A percentile compares a stretch with the other conserved stretches of the same genome.
Conservation (phyloP, 2,329 filamentous ascomycete species). For the Beauveria australis region DNA sequence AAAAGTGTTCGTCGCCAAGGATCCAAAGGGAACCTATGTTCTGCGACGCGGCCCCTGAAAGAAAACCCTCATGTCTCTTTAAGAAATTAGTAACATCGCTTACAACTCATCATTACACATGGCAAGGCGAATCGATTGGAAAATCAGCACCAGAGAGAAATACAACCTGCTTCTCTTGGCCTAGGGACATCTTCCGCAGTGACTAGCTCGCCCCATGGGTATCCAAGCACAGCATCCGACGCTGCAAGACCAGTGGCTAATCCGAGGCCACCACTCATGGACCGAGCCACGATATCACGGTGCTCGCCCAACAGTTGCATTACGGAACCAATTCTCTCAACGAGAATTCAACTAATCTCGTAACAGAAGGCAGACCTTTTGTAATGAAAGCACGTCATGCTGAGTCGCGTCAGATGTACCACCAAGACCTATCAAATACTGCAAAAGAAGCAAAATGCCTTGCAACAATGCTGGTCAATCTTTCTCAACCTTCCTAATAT, state of each 20-base stretch:
- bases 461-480: not conserved
- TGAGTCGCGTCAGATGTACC: not conserved
- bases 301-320: not conserved
- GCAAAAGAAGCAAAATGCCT: not conserved
- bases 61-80: not conserved
- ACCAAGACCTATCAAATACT: not conserved
- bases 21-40: not conserved
- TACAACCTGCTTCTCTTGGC: constrained; percentile 2
- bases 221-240: not conserved
- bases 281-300: not conserved
- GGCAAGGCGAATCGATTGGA: not conserved
- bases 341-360: not conserved
- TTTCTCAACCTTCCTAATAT: not conserved
- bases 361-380: not conserved
- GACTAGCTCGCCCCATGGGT: not conserved
- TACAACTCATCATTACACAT: not conserved
- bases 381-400: not conserved
- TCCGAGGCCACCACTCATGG: not conserved
- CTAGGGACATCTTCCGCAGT: not conserved
- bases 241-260: not conserved
- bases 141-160: not conserved
- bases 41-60: not conserved
- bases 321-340: not conserved
- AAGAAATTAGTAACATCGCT: not conserved
- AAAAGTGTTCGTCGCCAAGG: not conserved